Evolutionary conservation across 495 filamentous ascomycete species (phyloP).

Genomic region (Neurospora intermedia): DNA sequence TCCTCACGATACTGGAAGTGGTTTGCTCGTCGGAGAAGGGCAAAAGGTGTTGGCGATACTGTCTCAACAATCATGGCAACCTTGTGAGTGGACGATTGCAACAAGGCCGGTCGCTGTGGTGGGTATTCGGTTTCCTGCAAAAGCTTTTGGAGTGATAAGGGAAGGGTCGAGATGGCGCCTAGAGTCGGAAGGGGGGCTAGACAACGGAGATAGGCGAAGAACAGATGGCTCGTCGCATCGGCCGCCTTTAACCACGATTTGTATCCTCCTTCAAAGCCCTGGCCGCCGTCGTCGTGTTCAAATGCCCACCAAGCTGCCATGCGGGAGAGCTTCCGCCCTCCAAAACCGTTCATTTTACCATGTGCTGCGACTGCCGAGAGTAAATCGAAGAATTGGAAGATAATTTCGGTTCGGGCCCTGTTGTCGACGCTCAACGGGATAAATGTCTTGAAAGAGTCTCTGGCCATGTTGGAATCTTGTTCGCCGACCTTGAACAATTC

Average conservation of each 20-base stretch:
- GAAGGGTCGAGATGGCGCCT: conserved; percentile 70
- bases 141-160: conserved; percentile 80
- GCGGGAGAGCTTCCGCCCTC: conserved; percentile 85
- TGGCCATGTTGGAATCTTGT: conserved; percentile 83
- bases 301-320: conserved; percentile 99
- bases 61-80: conserved; percentile 96
- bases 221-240: conserved; percentile 90
- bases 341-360: conserved; percentile 86
- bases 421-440: conserved; percentile 91
- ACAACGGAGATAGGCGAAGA: conserved; percentile 93
- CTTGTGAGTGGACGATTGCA: conserved; percentile 72
- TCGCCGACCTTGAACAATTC: conserved; percentile 93
- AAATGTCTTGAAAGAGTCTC: conserved; percentile 91
- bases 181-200: conserved; percentile 66
- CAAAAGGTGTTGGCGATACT: conserved; percentile 90
- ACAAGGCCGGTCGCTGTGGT: conserved; percentile 63
- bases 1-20: conserved; percentile 91
- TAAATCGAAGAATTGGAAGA: conserved; percentile 94
- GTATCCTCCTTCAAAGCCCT: conserved; percentile 95
- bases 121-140: conserved; percentile 93
- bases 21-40: conserved; percentile 80
- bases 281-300: conserved; percentile 72
- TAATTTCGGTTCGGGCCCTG: conserved; percentile 73
- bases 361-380: conserved; percentile 69
- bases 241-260: conserved; percentile 74